phyloP scores from a whole-genome alignment of 345 rosid genomes.

The Balakata baccata region DNA sequence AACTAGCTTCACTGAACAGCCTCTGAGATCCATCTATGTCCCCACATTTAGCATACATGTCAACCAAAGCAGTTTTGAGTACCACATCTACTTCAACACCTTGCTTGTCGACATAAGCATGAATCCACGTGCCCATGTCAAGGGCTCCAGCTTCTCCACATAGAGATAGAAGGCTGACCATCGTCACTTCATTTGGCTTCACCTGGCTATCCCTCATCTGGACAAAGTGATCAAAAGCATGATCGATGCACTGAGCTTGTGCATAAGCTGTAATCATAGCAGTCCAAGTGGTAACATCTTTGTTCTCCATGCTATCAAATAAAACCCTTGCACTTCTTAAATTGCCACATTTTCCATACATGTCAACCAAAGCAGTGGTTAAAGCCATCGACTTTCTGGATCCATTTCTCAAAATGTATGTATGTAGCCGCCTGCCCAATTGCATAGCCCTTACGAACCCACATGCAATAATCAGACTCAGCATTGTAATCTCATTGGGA shows the following conservation, averaged over 20 bases:
- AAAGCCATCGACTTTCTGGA: constrained; percentile 22
- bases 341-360: constrained; percentile 51
- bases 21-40: constrained; percentile 30
- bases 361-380: constrained; percentile 40
- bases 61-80: constrained; percentile 39
- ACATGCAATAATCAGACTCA: constrained; percentile 42
- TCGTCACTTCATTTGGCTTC: constrained; percentile 33
- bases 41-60: constrained; percentile 55
- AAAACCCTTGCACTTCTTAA: constrained; percentile 32
- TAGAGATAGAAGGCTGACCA: constrained; percentile 32
- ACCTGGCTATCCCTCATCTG: constrained; percentile 31
- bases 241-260: constrained; percentile 21
- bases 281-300: constrained; percentile 36
- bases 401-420: constrained; percentile 33
- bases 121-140: constrained; percentile 44
- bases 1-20: constrained; percentile 32
- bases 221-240: constrained; percentile 35
- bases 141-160: constrained; percentile 41
- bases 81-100: constrained; percentile 33
- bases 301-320: constrained; percentile 33
- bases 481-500: constrained; percentile 43
- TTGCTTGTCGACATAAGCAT: constrained; percentile 29
- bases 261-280: constrained; percentile 43
- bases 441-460: constrained; percentile 31
- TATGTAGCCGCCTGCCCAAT: constrained; percentile 44